Percentiles rank a stretch among this genome's conserved stretches.
phyloP scores from a whole-genome alignment of 768 basidiomycete species.

The Solioccasus polychromus region DNA sequence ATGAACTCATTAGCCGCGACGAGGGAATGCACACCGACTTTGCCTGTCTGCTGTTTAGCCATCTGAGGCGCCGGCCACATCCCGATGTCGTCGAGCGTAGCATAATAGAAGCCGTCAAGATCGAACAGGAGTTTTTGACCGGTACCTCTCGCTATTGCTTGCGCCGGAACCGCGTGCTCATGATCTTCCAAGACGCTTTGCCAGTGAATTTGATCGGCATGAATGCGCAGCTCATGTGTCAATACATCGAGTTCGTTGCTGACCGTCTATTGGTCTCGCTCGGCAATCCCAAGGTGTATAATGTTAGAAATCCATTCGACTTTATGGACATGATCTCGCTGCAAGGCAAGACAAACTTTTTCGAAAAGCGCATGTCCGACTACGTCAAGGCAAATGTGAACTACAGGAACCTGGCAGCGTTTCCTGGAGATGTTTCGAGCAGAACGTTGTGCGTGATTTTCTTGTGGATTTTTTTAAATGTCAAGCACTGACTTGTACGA shows the following conservation, averaged over 20 bases:
- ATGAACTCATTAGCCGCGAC: conserved; percentile 93
- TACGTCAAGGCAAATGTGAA: background rate
- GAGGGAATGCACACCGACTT: conserved; percentile 98
- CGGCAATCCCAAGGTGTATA: background rate
- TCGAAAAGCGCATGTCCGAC: background rate
- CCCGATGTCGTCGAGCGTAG: conserved; percentile 1
- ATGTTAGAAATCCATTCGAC: background rate
- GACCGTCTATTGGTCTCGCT: background rate
- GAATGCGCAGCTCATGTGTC: background rate
- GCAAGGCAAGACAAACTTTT: background rate
- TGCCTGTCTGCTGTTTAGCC: conserved; percentile 60
- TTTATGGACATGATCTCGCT: background rate
- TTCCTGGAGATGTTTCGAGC: background rate
- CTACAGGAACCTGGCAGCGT: background rate
- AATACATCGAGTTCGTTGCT: background rate
- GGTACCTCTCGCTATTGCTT: conserved; percentile 37
- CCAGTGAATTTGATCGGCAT: background rate
- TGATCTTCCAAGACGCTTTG: background rate
- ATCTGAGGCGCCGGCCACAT: background rate
- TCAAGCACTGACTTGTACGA: background rate
- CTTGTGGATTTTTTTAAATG: too few species aligned
- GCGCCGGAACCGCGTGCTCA: too few species aligned
- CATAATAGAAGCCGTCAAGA: conserved; percentile 55
- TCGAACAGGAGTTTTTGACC: conserved; percentile 85
- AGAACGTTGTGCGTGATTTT: background rate